Evolutionary conservation across 192 early-diverging fungal genomes (phyloP).

Genomic region (Linnemannia hyalina): DNA sequence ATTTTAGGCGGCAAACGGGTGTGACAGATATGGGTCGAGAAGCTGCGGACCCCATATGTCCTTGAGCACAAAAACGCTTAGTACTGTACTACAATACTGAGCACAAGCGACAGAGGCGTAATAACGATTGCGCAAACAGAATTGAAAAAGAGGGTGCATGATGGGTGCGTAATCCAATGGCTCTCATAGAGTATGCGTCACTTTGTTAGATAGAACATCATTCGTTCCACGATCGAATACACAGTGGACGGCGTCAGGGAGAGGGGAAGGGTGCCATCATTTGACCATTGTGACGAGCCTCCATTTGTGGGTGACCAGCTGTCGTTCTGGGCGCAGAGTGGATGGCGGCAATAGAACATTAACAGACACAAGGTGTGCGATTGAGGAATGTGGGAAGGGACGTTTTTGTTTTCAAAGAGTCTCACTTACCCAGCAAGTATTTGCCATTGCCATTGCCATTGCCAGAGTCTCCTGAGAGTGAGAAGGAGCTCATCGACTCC

Average conservation of each 20-base stretch:
- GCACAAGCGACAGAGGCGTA: neutral
- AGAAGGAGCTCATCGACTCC: conserved; percentile 25
- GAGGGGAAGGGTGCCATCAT: neutral
- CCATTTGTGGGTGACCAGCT: neutral
- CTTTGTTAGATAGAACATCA: neutral
- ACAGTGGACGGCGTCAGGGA: neutral
- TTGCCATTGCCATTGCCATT: conserved; percentile 55
- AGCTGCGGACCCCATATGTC: neutral
- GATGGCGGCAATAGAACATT: neutral
- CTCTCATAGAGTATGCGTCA: conserved; percentile 3
- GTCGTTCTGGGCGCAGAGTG: conserved; percentile 5
- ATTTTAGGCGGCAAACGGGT: neutral
- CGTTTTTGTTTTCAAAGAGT: neutral
- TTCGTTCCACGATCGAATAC: conserved; percentile 1
- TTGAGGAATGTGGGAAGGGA: neutral
- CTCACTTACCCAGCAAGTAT: conserved; percentile 41
- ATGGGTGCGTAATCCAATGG: neutral
- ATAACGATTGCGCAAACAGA: neutral
- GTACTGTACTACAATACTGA: neutral
- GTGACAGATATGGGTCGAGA: neutral
- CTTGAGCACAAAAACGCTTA: neutral
- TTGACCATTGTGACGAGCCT: neutral
- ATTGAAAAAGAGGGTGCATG: neutral
- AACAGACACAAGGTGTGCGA: neutral
- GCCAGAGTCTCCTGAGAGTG: conserved; percentile 21